Base-by-base conservation (phyloP, 1,139 yeast genomes). In the Waltiozyma sp. region DNA sequence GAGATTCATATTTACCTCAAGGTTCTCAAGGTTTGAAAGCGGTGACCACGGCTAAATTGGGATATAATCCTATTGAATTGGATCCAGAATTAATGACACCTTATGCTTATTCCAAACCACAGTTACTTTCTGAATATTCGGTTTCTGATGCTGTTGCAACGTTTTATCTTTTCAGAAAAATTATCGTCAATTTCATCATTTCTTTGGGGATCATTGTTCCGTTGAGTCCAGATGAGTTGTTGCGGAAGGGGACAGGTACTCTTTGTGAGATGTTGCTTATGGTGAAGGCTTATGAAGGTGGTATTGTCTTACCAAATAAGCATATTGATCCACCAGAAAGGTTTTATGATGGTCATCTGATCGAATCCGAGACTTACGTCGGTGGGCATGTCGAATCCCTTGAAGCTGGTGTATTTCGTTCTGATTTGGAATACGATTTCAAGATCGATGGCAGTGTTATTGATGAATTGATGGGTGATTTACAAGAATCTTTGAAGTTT, bases 71-170 rank as follows among this genome's bases (percentile, higher is more conserved):
- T 5, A 81, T 91, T 24, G 98, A 93, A 64, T 69, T 93, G 47
- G 98, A 93, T 55, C 99, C 99, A 0, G 99, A 93, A 64, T 66
- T 89, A 42, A 93, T 93, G 99, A 88, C 96, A 0, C 96, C 96
- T 0, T 91, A 89, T 60, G 99, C 99, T 2, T 79, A 80, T 51
- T 96, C 89, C 56, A 78, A 83, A 53, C 98, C 99, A 0, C 98
- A 93, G 59, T 65, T 83, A 4, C 65, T 93, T 47, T 86, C 98
- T 0, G 98, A 93, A 59, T 93, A 93, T 63, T 93, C 98, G 1
- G 99, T 93, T 23, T 93, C 98, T 45, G 99, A 93, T 72, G 99
- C 99, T 3, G 98, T 93, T 40, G 98, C 98, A 6, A 93, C 99
- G 1, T 93, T 89, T 59, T 93, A 93, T 61, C 70, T 93, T 41